phyloP scores from a whole-genome alignment of 345 rosid species.

The Lagerstroemia speciosa region DNA sequence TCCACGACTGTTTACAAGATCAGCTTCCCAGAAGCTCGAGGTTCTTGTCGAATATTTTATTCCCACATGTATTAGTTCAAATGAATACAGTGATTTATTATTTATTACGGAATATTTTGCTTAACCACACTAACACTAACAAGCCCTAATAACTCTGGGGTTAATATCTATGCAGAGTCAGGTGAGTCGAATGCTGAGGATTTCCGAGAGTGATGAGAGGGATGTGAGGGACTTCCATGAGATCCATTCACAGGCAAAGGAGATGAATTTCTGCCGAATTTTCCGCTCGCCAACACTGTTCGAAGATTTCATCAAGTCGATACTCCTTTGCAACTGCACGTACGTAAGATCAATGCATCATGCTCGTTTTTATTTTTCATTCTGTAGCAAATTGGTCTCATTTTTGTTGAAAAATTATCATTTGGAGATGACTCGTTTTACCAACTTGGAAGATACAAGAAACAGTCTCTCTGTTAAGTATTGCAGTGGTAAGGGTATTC shows the following conservation, averaged over 20 bases:
- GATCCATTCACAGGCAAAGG: constrained; percentile 26
- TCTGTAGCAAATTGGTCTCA: background rate
- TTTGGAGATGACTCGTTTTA: no score
- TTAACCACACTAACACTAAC: no score
- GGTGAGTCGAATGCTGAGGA: constrained; percentile 37
- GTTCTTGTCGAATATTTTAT: no score
- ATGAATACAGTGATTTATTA: no score
- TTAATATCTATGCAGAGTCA: constrained; percentile 18
- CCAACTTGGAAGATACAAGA: no score
- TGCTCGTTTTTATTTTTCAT: background rate
- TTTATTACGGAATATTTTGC: no score
- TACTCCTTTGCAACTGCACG: constrained; percentile 35
- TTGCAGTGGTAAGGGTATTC: no score
- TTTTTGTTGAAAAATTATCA: background rate
- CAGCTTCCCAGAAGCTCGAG: no score
- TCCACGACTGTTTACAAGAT: no score
- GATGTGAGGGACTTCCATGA: constrained; percentile 28
- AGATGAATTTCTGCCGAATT: constrained; percentile 29
- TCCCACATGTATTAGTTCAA: no score
- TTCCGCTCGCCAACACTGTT: constrained; percentile 45
- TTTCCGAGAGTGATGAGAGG: constrained; percentile 24
- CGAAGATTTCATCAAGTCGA: constrained; percentile 43
- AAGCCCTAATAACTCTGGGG: no score
- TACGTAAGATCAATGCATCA: background rate
- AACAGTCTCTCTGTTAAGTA: no score